These are phyloP conservation scores for Nelumbo lutea DNA, from an alignment of 164 flowering plant species.

Conservation along the genomic window DNA sequence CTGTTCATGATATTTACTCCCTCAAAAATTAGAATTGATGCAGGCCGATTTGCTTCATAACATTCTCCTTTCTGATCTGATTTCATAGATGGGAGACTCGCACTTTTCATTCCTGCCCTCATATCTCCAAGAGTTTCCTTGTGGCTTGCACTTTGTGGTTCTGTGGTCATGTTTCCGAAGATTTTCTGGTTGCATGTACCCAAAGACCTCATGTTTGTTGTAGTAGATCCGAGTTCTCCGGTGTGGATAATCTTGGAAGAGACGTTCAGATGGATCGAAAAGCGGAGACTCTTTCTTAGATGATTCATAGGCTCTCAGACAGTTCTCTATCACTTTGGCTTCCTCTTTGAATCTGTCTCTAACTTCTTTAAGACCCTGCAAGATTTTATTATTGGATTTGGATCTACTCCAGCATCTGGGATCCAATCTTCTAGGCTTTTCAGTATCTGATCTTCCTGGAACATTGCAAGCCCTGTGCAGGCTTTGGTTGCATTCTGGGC, in stretches of 20 bases:
- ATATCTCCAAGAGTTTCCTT: slow-evolving; percentile 6
- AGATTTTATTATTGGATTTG: slow-evolving; percentile 1
- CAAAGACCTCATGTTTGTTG: slow-evolving; percentile 20
- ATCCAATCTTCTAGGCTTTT: slow-evolving; percentile 9
- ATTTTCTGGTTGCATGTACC: slow-evolving; percentile 20
- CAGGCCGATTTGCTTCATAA: slow-evolving; percentile 17
- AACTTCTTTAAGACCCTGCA: slow-evolving; percentile 30
- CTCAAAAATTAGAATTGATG: too few relatives aligned
- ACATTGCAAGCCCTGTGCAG: slow-evolving; percentile 10
- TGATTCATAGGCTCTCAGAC: slow-evolving; percentile 30
- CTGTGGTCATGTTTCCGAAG: slow-evolving; percentile 6
- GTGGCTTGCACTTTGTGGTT: slow-evolving; percentile 15
- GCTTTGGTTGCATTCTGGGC: slow-evolving; percentile 43
- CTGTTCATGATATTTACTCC: too few relatives aligned
- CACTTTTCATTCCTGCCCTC: slow-evolving; percentile 19
- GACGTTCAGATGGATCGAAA: slow-evolving; percentile 37
- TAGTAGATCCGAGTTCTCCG: slow-evolving; percentile 15
- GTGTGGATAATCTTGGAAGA: slow-evolving; percentile 27
- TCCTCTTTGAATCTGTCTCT: slow-evolving; percentile 55
- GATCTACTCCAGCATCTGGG: slow-evolving; percentile 12
- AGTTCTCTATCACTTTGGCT: slow-evolving; percentile 46
- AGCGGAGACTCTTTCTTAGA: slow-evolving; percentile 39
- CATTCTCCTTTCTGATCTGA: slow-evolving; percentile 22
- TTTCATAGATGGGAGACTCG: slow-evolving; percentile 43
- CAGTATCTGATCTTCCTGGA: neutral